Evolutionary conservation across 1,139 yeast species (phyloP).

Genomic region (Yamadazyma siamensis): DNA sequence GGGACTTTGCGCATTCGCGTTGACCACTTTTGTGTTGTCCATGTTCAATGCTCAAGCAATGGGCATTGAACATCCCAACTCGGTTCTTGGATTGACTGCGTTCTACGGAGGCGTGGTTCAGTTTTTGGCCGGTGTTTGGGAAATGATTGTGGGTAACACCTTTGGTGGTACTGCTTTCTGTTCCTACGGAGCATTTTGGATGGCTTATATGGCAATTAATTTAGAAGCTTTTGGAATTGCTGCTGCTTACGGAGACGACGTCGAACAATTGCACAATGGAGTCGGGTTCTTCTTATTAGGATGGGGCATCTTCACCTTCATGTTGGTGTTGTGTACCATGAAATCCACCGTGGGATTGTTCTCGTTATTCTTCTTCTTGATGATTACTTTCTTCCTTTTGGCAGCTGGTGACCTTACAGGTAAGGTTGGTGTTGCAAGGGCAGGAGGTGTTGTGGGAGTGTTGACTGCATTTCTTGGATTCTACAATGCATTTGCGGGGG

Average conservation of each 20-base stretch:
- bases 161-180: slow-evolving; percentile 43
- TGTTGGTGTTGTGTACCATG: slow-evolving; percentile 36
- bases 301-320: slow-evolving; percentile 45
- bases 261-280: slow-evolving; percentile 29
- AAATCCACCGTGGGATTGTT: slow-evolving; percentile 44
- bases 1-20: slow-evolving; percentile 53
- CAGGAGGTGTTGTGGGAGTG: slow-evolving; percentile 44
- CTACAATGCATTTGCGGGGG: slow-evolving; percentile 38
- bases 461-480: slow-evolving; percentile 40
- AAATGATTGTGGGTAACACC: slow-evolving; percentile 36
- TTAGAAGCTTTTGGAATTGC: slow-evolving; percentile 49
- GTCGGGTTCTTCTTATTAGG: slow-evolving; percentile 41
- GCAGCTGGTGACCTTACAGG: slow-evolving; percentile 41
- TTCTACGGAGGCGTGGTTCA: slow-evolving; percentile 50
- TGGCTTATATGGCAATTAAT: slow-evolving; percentile 34
- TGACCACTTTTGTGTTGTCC: slow-evolving; percentile 48
- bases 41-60: slow-evolving; percentile 40
- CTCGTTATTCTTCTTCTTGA: slow-evolving; percentile 32
- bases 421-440: slow-evolving; percentile 28
- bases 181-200: slow-evolving; percentile 44
- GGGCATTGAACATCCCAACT: slow-evolving; percentile 34
- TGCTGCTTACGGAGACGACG: slow-evolving; percentile 49
- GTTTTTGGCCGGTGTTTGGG: slow-evolving; percentile 53
- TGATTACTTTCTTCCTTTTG: slow-evolving; percentile 38
- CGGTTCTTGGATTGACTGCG: slow-evolving; percentile 40